A percentile compares a stretch with the other conserved stretches of the same genome.
Evolutionary conservation across 768 basidiomycete species (phyloP).

Genomic region (Kwoniella botswanensis): DNA sequence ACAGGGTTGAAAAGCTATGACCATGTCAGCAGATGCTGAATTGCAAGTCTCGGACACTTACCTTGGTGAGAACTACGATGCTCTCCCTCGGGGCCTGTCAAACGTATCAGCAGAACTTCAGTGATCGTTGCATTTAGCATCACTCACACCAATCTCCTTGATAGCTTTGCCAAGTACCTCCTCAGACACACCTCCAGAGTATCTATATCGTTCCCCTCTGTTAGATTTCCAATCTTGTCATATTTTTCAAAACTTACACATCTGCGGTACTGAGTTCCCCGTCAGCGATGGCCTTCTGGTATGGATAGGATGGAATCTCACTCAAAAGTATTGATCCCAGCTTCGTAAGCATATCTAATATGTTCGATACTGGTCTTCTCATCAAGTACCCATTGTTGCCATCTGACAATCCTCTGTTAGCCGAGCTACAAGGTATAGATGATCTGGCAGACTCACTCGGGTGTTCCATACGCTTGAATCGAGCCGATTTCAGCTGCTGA

Average conservation of each 20-base stretch:
- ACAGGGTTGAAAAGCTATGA: constrained; percentile 5
- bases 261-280: constrained; percentile 37
- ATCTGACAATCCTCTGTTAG: constrained; percentile 1
- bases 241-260: constrained; percentile 26
- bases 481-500: neutral
- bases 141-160: constrained; percentile 28
- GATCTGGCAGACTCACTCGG: constrained; percentile 21
- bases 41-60: constrained; percentile 30
- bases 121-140: too few relatives aligned
- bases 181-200: constrained; percentile 38
- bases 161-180: constrained; percentile 69
- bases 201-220: constrained; percentile 3
- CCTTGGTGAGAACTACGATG: constrained; percentile 80
- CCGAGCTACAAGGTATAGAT: neutral
- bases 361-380: constrained; percentile 34
- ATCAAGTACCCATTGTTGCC: constrained; percentile 25
- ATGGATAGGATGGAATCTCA: constrained; percentile 18
- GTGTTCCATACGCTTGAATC: constrained; percentile 30
- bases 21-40: neutral
- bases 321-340: constrained; percentile 49
- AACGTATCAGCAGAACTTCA: neutral
- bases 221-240: neutral
- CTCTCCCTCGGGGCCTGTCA: constrained; percentile 69
- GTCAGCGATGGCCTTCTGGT: neutral
- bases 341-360: constrained; percentile 47